Conservation (phyloP, 306 rosid genomes). For the Vigna radiata region DNA sequence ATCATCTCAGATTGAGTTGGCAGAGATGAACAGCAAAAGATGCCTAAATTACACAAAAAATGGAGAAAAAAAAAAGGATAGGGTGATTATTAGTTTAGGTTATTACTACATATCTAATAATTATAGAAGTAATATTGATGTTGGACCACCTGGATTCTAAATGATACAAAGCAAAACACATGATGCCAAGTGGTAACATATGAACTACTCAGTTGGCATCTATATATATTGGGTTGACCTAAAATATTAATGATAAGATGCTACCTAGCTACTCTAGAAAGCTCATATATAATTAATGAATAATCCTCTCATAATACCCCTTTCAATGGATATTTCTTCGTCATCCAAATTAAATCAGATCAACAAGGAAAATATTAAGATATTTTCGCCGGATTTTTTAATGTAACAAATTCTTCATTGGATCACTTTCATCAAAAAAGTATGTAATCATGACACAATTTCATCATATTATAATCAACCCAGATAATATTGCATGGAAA, state of each 20-base stretch:
- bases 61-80: too few relatives aligned
- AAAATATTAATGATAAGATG: background rate
- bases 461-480: background rate
- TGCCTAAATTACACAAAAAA: too few relatives aligned
- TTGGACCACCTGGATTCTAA: conserved; percentile 26
- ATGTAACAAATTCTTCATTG: background rate
- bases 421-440: background rate
- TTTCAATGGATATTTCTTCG: conserved; percentile 21
- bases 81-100: too few relatives aligned
- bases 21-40: too few relatives aligned
- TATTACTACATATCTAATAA: background rate
- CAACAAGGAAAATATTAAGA: conserved; percentile 9
- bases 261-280: background rate
- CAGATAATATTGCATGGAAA: conserved; percentile 24
- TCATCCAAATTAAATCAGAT: conserved; percentile 8
- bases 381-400: conserved; percentile 13
- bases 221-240: conserved; percentile 1
- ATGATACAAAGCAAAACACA: conserved; percentile 8
- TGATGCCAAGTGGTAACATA: conserved; percentile 36
- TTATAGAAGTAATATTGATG: conserved; percentile 13
- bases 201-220: conserved; percentile 33
- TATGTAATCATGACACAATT: background rate
- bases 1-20: too few relatives aligned
- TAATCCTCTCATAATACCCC: background rate
- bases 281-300: conserved; percentile 24